A percentile compares a stretch with the other conserved stretches of the same genome.
Evolutionary conservation across 139 green algal genomes (phyloP).

Genomic region (Ettlia oleoabundans): DNA sequence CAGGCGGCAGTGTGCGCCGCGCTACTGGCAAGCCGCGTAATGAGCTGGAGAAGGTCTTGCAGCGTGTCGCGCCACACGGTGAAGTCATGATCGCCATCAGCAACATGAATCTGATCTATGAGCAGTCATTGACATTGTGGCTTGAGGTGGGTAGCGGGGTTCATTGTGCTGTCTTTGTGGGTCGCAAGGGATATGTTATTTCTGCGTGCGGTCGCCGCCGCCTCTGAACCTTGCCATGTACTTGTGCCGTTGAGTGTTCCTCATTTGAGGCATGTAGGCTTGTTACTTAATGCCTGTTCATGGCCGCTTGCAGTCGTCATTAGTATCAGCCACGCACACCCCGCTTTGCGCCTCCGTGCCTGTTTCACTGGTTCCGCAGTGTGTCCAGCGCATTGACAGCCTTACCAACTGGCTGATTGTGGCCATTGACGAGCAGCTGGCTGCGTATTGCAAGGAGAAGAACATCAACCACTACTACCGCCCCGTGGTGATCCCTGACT

Average conservation of each 20-base stretch:
- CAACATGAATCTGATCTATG: constrained; percentile 83
- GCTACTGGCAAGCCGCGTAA: constrained; percentile 41
- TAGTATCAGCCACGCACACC: too few species aligned
- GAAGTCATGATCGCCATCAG: constrained; percentile 92
- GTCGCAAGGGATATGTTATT: too few species aligned
- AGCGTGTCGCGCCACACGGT: constrained; percentile 72
- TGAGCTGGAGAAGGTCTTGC: constrained; percentile 61
- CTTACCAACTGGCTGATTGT: constrained; percentile 89
- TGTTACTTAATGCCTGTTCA: too few species aligned
- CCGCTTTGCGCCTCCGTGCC: too few species aligned
- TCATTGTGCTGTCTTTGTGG: too few species aligned
- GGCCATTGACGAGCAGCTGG: constrained; percentile 86
- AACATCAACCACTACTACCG: constrained; percentile 55
- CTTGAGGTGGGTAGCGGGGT: constrained; percentile 47
- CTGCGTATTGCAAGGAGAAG: constrained; percentile 42
- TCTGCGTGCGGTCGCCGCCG: too few species aligned
- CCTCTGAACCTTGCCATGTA: too few species aligned
- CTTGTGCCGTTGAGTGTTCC: too few species aligned
- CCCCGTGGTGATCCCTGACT: constrained; percentile 51
- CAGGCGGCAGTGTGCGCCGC: constrained; percentile 8
- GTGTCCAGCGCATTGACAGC: constrained; percentile 42
- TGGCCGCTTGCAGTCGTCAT: too few species aligned
- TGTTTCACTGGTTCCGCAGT: constrained; percentile 27
- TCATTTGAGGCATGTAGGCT: too few species aligned
- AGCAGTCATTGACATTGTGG: constrained; percentile 75